A percentile compares a stretch with the other conserved stretches of the same genome.
Conservation (phyloP, 1,139 yeast genomes). For the Saccharomycopsis crataegensis region DNA sequence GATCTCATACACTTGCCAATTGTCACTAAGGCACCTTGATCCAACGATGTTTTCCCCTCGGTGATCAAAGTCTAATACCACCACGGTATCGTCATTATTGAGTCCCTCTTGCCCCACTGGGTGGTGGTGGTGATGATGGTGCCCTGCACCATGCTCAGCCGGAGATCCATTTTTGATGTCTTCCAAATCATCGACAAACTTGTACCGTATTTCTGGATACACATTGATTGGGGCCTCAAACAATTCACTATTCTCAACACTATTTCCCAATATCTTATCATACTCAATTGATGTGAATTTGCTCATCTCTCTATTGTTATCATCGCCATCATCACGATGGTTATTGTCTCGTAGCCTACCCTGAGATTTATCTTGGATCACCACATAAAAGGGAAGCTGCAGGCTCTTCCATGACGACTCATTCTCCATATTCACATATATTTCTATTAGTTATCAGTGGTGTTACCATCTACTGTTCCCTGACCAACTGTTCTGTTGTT, state of each 20-base stretch:
- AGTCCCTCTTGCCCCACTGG: background rate
- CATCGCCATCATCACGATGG: background rate
- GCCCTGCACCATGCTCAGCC: background rate
- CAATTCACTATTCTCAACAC: background rate
- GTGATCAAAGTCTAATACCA: constrained; percentile 14
- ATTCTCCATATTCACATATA: background rate
- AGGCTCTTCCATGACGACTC: background rate
- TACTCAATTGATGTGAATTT: constrained; percentile 12
- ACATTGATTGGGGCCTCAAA: constrained; percentile 16
- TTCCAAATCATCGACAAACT: constrained; percentile 14
- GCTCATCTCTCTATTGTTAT: background rate
- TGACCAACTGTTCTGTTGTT: no score
- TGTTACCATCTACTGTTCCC: no score
- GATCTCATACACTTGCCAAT: constrained; percentile 14
- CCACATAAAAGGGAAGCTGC: constrained; percentile 13
- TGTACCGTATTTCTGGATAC: constrained; percentile 19
- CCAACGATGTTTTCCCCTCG: constrained; percentile 12
- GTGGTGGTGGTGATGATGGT: background rate
- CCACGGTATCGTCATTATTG: constrained; percentile 12
- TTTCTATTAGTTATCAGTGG: background rate
- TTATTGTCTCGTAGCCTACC: background rate
- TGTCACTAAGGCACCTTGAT: constrained; percentile 11
- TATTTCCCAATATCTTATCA: background rate
- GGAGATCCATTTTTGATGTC: background rate
- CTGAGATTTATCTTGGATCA: constrained; percentile 12